Evolutionary conservation across 352 stramenopile genomes (phyloP).

Genomic region (Phytopythium cucurbitacearum): DNA sequence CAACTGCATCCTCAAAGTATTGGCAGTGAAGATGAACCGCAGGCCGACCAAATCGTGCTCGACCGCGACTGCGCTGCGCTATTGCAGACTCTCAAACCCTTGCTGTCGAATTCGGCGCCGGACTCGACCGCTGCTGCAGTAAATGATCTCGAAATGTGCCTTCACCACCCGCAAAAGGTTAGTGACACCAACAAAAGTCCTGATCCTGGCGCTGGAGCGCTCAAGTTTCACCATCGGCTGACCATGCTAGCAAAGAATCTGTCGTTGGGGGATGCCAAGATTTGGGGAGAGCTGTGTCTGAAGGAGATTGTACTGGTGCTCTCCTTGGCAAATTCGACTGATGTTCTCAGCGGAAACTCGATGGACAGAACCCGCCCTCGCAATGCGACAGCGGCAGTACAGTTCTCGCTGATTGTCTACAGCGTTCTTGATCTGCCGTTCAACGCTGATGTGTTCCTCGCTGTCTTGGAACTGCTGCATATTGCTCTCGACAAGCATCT

Average conservation of each 20-base stretch:
- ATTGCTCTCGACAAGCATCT: constrained; percentile 35
- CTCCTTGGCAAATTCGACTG: constrained; percentile 9
- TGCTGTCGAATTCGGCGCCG: not conserved
- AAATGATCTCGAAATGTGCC: not conserved
- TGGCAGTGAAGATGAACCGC: not conserved
- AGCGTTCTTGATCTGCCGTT: constrained; percentile 42
- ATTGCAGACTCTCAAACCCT: not conserved
- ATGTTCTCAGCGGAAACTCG: not conserved
- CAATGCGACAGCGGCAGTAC: constrained; percentile 8
- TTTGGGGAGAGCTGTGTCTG: constrained; percentile 57
- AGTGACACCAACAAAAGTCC: not conserved
- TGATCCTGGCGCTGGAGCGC: not conserved
- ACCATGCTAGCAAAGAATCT: constrained; percentile 24
- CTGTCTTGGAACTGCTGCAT: constrained; percentile 48
- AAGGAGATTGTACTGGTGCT: constrained; percentile 51
- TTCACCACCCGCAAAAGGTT: not conserved
- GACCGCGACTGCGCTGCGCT: not conserved
- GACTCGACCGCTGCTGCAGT: not conserved
- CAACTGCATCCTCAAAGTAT: not conserved
- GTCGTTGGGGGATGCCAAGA: constrained; percentile 15
- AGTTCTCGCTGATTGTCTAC: constrained; percentile 56
- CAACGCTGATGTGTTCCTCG: constrained; percentile 56
- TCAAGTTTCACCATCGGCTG: constrained; percentile 3
- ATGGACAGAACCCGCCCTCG: too few relatives aligned
- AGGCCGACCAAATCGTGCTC: not conserved